A percentile compares a stretch with the other conserved stretches of the same genome.
phyloP scores from a whole-genome alignment of 2,329 filamentous ascomycete genomes.

The Aspergillus oerlinghausenensis region DNA sequence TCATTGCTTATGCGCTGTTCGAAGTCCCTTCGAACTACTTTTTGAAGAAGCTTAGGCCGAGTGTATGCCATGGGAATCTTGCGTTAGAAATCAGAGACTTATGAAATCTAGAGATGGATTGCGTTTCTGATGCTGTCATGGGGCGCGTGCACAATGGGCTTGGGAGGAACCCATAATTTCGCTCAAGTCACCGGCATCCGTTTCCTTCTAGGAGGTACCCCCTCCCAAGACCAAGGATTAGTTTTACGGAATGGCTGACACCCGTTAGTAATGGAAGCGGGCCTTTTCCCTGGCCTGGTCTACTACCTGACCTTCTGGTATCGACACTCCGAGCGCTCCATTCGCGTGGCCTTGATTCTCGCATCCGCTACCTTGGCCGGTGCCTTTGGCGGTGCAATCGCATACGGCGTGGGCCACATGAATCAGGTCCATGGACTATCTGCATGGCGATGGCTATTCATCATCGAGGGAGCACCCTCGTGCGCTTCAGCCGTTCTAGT shows the following conservation, averaged over 20 bases:
- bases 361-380: constrained; percentile 53
- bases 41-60: constrained; percentile 45
- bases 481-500: constrained; percentile 36
- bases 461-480: constrained; percentile 41
- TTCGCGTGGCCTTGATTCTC: constrained; percentile 54
- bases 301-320: constrained; percentile 53
- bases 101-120: constrained; percentile 38
- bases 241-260: neutral
- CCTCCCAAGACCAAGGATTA: neutral
- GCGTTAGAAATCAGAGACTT: neutral
- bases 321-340: constrained; percentile 51
- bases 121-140: constrained; percentile 49
- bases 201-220: constrained; percentile 41
- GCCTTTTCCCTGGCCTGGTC: constrained; percentile 48
- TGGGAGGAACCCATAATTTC: constrained; percentile 43
- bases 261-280: constrained; percentile 43
- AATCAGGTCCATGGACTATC: constrained; percentile 28
- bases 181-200: constrained; percentile 43
- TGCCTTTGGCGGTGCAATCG: constrained; percentile 52
- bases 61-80: constrained; percentile 22
- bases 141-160: constrained; percentile 46
- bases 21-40: constrained; percentile 50
- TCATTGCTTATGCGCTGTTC: constrained; percentile 47
- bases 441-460: constrained; percentile 48
- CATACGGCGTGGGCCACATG: constrained; percentile 47